Evolutionary conservation across 306 rosid species (phyloP), one percentile per base, ranked within the genome.

Genomic region (Quercus suber): DNA sequence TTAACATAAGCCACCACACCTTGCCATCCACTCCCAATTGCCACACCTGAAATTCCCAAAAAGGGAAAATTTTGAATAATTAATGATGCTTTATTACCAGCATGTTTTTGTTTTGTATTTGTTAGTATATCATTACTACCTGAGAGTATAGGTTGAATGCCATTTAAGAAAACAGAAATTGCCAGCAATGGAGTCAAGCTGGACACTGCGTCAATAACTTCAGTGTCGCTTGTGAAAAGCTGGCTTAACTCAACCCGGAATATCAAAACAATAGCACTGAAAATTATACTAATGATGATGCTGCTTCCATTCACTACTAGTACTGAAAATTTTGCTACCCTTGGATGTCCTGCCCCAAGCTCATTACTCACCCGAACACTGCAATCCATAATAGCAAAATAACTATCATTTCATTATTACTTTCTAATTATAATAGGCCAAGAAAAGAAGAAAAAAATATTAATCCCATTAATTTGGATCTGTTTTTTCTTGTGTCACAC

Each of bases 21-120:
- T 85, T 92, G 97, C 97, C 97, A 89, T 84, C 94, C 94, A 75
- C 91, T 89, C 76, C 94, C 97, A 88, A 92, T 86, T 64, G 97
- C 97, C 73, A 90, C 94, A 13, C 91, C 97, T 91, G 74, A 74
- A 70, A 81, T 9, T 25, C 61, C 69, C 55, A 37, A 43, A 9
- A 3, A 53, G 31, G 17, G 33, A 23, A 63, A 6, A 18, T 41
- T 41, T 41, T 21, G 51, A 8, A 21, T 58, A 10, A 52, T n/a
- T 19, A 57, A 23, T 59, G 14, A 45, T 6, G 65, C 31, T 41
- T 41, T 41, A 41, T 64, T 57, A 37, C 35, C 11, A 41, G 45
- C 45, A 41, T 5, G 3, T 17, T 45, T 15, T 33, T 21, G 7
- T 17, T 51, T 13, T 21, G 7, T 17, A 33, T 13, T 9, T 33